Evolutionary conservation across 805 yeast genomes (phyloP).

Genomic region (Hanseniaspora occidentalis): DNA sequence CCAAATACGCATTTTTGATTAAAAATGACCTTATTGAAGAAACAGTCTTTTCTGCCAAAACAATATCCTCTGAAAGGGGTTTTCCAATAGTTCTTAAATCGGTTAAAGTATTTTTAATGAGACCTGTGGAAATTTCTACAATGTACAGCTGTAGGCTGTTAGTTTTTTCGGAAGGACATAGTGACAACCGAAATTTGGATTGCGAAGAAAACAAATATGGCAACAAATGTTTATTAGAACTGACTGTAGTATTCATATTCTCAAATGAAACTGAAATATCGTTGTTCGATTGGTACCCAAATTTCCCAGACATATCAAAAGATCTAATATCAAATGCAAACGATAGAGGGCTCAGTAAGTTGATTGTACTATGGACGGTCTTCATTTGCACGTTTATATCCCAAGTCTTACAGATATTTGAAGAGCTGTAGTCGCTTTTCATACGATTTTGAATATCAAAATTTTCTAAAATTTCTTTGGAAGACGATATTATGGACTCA

Average conservation of each 20-base stretch:
- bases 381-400: not conserved
- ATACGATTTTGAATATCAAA: not conserved
- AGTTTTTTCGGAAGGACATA: not conserved
- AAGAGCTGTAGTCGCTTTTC: not conserved
- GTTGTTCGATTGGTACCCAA: too few relatives aligned
- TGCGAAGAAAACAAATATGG: too few relatives aligned
- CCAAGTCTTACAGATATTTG: not conserved
- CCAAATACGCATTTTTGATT: not conserved
- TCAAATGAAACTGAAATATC: too few relatives aligned
- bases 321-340: too few relatives aligned
- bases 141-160: not conserved
- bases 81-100: constrained; percentile 4
- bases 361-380: too few relatives aligned
- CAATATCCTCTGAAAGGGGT: not conserved
- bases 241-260: not conserved
- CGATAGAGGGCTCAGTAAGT: too few relatives aligned
- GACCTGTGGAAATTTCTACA: not conserved
- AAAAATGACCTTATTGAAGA: not conserved
- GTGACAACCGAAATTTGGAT: too few relatives aligned
- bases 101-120: constrained; percentile 1
- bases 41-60: not conserved
- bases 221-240: not conserved
- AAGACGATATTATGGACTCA: not conserved
- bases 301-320: too few relatives aligned
- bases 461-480: not conserved